Conservation (phyloP, 495 filamentous ascomycete genomes). For the Aspergillus olivimuriae region DNA sequence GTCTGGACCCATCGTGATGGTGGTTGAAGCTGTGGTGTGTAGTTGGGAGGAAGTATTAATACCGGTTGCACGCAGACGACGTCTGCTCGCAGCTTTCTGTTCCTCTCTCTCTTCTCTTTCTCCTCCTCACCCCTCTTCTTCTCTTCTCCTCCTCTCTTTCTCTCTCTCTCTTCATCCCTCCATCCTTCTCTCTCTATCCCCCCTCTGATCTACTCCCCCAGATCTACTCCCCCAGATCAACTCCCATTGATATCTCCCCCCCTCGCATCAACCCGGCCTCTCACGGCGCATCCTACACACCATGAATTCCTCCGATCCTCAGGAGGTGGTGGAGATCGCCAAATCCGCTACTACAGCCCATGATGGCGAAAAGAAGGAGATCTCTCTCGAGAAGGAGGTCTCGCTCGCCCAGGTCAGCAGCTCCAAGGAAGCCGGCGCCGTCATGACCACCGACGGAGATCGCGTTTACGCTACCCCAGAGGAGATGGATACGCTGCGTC, state of each 20-base stretch:
- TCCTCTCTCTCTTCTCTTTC: neutral
- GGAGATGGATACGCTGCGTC: constrained; percentile 52
- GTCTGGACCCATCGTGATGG: no score
- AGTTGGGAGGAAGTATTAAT: no score
- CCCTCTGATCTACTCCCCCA: neutral
- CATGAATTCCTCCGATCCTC: constrained; percentile 29
- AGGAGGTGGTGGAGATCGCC: constrained; percentile 23
- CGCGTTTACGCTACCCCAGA: constrained; percentile 49
- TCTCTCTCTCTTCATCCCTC: neutral
- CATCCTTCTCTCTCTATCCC: neutral
- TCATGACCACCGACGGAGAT: constrained; percentile 6
- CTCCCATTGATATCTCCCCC: neutral
- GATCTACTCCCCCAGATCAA: neutral
- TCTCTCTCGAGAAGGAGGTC: constrained; percentile 4
- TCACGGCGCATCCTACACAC: neutral
- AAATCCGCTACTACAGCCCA: constrained; percentile 19
- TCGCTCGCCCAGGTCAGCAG: constrained; percentile 9
- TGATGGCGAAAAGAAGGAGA: constrained; percentile 15
- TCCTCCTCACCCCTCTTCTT: neutral
- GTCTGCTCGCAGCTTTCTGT: neutral
- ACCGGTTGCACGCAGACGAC: no score
- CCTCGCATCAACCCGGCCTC: neutral
- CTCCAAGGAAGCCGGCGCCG: constrained; percentile 9
- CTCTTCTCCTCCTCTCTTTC: neutral
- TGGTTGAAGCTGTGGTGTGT: no score